These are phyloP conservation scores for Leccinum obscurum DNA, from an alignment of 768 basidiomycete genomes.

Conservation along the genomic window DNA sequence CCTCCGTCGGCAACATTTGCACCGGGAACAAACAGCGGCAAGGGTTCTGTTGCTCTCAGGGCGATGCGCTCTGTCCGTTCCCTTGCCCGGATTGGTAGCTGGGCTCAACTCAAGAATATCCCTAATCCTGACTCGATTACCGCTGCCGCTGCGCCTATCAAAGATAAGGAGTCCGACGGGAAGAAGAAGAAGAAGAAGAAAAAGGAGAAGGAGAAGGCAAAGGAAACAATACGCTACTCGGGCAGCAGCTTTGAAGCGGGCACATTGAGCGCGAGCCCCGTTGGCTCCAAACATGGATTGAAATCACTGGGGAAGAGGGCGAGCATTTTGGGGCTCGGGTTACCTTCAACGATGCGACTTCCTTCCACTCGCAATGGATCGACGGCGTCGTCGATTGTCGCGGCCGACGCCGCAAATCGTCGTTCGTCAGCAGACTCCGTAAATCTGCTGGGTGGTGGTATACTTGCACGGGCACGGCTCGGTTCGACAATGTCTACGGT, in stretches of 20 bases:
- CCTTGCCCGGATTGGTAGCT: slow-evolving; percentile 69
- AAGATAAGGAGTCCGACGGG: slow-evolving; percentile 31
- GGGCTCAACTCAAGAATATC: slow-evolving; percentile 57
- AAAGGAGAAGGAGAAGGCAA: slow-evolving; percentile 34
- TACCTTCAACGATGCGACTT: slow-evolving; percentile 56
- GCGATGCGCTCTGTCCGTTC: slow-evolving; percentile 77
- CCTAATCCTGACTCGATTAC: slow-evolving; percentile 34
- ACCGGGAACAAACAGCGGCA: slow-evolving; percentile 29
- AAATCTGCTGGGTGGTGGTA: slow-evolving; percentile 29
- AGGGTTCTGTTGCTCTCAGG: slow-evolving; percentile 71
- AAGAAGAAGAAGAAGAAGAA: slow-evolving; percentile 39
- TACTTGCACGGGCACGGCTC: slow-evolving; percentile 35
- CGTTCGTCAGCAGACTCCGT: slow-evolving; percentile 38
- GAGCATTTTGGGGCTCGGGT: slow-evolving; percentile 59
- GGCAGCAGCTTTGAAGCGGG: slow-evolving; percentile 71
- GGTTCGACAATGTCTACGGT: slow-evolving; percentile 41
- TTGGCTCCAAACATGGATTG: slow-evolving; percentile 21
- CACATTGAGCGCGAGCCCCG: slow-evolving; percentile 42
- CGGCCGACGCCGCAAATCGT: slow-evolving; percentile 1
- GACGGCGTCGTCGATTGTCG: slow-evolving; percentile 35
- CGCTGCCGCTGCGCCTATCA: slow-evolving; percentile 25
- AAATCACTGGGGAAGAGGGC: slow-evolving; percentile 52
- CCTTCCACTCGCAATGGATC: slow-evolving; percentile 39
- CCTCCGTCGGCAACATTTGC: slow-evolving; percentile 36
- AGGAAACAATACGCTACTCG: slow-evolving; percentile 45